These are phyloP conservation scores for Furculomyces boomerangus DNA, from an alignment of 371 early-diverging fungal genomes.

Conservation along the genomic window DNA sequence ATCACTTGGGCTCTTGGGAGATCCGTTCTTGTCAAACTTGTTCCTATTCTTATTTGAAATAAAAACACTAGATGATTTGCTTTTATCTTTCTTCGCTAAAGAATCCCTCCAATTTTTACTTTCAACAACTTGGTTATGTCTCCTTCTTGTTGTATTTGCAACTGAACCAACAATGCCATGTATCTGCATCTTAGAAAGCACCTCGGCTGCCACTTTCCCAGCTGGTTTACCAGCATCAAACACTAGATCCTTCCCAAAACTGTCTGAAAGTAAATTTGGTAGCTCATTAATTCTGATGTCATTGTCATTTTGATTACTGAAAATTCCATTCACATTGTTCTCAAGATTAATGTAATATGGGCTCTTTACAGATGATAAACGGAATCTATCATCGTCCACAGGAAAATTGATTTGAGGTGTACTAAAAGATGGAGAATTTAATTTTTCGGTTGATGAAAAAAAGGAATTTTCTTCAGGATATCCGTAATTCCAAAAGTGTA, in stretches of 20 bases:
- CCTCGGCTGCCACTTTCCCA: slow-evolving; percentile 22
- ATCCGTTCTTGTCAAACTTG: too few species aligned
- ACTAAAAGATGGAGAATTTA: neutral
- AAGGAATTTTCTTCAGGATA: slow-evolving; percentile 3
- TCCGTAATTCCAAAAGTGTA: slow-evolving; percentile 19
- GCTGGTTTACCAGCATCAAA: slow-evolving; percentile 1
- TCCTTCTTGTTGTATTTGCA: slow-evolving; percentile 29
- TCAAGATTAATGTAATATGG: neutral
- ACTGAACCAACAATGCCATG: slow-evolving; percentile 29
- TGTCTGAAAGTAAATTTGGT: neutral
- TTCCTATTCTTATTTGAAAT: neutral
- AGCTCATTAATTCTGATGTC: neutral
- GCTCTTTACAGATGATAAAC: slow-evolving; percentile 5
- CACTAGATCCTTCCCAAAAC: neutral
- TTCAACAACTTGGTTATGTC: slow-evolving; percentile 25
- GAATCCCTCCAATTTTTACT: neutral
- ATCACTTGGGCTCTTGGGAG: too few species aligned
- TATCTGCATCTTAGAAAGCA: slow-evolving; percentile 45
- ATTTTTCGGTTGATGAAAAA: neutral
- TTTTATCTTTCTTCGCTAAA: neutral
- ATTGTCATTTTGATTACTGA: neutral
- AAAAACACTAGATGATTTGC: neutral
- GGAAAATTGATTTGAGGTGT: neutral
- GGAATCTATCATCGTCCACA: slow-evolving; percentile 12
- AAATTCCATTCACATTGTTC: neutral